Conservation (phyloP, 2,329 filamentous ascomycete genomes). For the Aureobasidium leucospermi region DNA sequence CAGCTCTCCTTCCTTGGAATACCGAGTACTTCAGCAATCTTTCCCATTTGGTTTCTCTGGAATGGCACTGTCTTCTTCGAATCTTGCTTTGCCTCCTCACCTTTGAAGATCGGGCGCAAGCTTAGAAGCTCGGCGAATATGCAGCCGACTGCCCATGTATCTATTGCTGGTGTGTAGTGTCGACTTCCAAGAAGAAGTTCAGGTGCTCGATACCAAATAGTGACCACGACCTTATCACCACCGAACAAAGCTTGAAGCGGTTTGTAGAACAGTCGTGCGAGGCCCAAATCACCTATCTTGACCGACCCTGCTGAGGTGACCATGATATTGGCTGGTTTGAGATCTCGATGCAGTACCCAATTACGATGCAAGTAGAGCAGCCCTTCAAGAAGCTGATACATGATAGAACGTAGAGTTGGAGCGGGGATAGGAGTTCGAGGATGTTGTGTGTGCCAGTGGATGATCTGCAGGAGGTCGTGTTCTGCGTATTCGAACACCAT, state of each 20-base stretch:
- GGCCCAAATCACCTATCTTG: constrained; percentile 87
- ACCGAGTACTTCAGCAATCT: constrained; percentile 95
- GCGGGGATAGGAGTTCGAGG: constrained; percentile 83
- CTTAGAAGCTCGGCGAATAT: constrained; percentile 94
- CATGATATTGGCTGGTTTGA: constrained; percentile 99
- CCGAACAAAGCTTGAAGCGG: constrained; percentile 85
- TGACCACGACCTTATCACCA: constrained; percentile 96
- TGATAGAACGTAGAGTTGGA: constrained; percentile 81
- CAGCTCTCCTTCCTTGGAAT: constrained; percentile 82
- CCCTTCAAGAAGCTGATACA: constrained; percentile 93
- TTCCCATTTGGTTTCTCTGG: constrained; percentile 97
- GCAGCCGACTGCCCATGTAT: constrained; percentile 95
- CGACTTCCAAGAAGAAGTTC: constrained; percentile 84
- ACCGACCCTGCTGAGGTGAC: constrained; percentile 85
- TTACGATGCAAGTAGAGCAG: constrained; percentile 91
- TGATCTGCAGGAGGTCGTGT: constrained; percentile 94
- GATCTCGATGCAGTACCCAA: constrained; percentile 93
- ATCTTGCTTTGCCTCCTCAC: constrained; percentile 98
- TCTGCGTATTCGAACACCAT: constrained; percentile 99
- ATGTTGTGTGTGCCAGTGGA: constrained; percentile 92
- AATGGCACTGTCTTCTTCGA: constrained; percentile 96
- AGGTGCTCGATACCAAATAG: constrained; percentile 96
- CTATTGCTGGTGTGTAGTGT: constrained; percentile 96
- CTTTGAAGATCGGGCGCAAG: constrained; percentile 91
- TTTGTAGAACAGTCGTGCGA: constrained; percentile 89